These are phyloP conservation scores for Scytalidium sp. DNA, from an alignment of 2,329 filamentous ascomycete species.

Conservation along the genomic window DNA sequence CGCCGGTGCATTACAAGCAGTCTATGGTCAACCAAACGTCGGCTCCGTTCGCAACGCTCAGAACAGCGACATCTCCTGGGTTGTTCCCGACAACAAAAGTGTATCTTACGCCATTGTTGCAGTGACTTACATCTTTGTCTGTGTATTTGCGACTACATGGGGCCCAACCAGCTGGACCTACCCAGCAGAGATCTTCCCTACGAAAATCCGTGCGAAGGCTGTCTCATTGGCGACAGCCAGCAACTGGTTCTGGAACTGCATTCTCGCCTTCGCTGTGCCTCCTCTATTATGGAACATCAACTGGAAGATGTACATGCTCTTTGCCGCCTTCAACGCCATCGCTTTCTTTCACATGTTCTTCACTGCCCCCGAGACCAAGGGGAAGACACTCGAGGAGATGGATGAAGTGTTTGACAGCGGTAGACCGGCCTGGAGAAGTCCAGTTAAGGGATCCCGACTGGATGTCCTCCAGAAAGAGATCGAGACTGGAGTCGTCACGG, in stretches of 20 bases:
- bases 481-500: conserved; percentile 25
- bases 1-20: conserved; percentile 59
- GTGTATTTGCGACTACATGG: conserved; percentile 64
- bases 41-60: conserved; percentile 32
- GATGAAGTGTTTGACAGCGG: conserved; percentile 67
- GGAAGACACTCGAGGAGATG: conserved; percentile 74
- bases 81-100: conserved; percentile 46
- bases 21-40: conserved; percentile 50
- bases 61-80: conserved; percentile 54
- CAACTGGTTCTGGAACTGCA: conserved; percentile 76
- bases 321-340: conserved; percentile 66
- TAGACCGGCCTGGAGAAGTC: conserved; percentile 54
- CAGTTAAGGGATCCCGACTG: conserved; percentile 37
- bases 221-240: conserved; percentile 72
- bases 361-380: conserved; percentile 64
- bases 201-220: conserved; percentile 68
- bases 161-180: conserved; percentile 47
- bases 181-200: conserved; percentile 65
- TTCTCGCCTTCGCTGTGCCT: conserved; percentile 51
- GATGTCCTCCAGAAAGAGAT: conserved; percentile 47
- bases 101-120: conserved; percentile 64
- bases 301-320: conserved; percentile 70
- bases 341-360: conserved; percentile 70
- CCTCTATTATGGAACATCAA: conserved; percentile 53
- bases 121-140: conserved; percentile 71